Evolutionary conservation across 352 stramenopile species (phyloP), one percentile per base, ranked within the genome.

Genomic region (Phytophthora vignae): DNA sequence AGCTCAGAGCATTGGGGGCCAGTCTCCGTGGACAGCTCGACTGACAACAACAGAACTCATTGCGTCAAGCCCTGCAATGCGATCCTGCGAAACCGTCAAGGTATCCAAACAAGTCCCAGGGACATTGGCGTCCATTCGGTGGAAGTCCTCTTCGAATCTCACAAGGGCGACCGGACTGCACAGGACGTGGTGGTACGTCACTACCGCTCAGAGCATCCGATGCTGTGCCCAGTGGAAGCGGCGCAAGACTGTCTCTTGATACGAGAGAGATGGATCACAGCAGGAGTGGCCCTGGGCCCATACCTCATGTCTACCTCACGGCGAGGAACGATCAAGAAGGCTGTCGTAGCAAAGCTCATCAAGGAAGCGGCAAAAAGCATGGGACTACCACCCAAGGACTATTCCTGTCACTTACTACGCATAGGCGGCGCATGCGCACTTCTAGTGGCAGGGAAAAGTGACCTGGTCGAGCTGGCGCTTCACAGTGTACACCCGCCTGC

Each of bases 381-480:
- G 60, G 69, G 56, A 14, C 19, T 65, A 19, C 2, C 21, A 4
- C 52, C 25, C 25, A 31, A 59, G 2, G 61, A 81, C 46, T 73
- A 75, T 61, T 75, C 69, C 15, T 12, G 31, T 25, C 73, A 77
- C 33, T 77, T 64, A 1, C 61, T 74, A n/a, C 53, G 74, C 1
- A 78, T 76, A n/a, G 69, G 74, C 14, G 65, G 69, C 3, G 62
- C 65, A 42, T 81, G 69, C 40, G 69, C 69, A 14, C 50, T 77
- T n/a, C 48, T 78, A 4, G 55, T 61, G 19, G 56, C 56, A 22
- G 40, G 69, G 61, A 77, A 75, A 14, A 25, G 61, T 54, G 69
- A 77, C 55, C 65, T 77, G 36, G 59, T 69, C 73, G 11, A 77
- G 53, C 31, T 77, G 73, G 65, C 77, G 73, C n/a, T 77, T 77